These are phyloP conservation scores for Fusarium setosum DNA, from an alignment of 2,329 filamentous ascomycete genomes.

Conservation along the genomic window DNA sequence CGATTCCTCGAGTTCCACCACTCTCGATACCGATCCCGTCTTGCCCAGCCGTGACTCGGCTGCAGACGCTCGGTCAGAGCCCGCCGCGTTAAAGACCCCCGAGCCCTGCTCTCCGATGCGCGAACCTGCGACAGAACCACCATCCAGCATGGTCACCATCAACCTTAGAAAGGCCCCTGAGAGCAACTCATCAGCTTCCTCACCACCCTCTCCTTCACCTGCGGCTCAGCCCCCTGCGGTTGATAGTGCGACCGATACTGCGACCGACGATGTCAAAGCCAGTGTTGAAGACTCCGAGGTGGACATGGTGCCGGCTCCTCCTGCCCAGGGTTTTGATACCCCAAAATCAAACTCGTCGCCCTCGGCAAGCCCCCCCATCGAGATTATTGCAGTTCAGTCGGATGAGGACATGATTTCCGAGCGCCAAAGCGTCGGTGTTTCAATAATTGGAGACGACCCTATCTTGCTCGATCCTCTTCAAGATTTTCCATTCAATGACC, in stretches of 20 bases:
- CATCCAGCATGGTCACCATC: slow-evolving; percentile 70
- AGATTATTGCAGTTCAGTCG: slow-evolving; percentile 54
- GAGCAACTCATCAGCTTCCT: slow-evolving; percentile 55
- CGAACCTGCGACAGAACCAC: slow-evolving; percentile 47
- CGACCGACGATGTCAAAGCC: slow-evolving; percentile 49
- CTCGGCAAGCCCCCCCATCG: slow-evolving; percentile 57
- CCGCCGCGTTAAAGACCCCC: slow-evolving; percentile 58
- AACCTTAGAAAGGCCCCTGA: slow-evolving; percentile 64
- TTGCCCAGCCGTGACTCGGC: slow-evolving; percentile 38
- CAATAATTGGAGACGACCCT: slow-evolving; percentile 34
- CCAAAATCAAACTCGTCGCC: slow-evolving; percentile 52
- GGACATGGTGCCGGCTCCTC: slow-evolving; percentile 46
- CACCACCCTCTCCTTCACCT: slow-evolving; percentile 54
- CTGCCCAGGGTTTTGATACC: slow-evolving; percentile 38
- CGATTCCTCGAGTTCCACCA: slow-evolving; percentile 48
- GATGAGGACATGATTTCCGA: slow-evolving; percentile 50
- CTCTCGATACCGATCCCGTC: slow-evolving; percentile 45
- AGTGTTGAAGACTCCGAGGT: slow-evolving; percentile 61
- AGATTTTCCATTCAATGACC: slow-evolving; percentile 59
- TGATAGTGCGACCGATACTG: background rate
- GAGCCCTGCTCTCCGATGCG: slow-evolving; percentile 47
- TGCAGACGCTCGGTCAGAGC: slow-evolving; percentile 53
- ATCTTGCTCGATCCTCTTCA: slow-evolving; percentile 54
- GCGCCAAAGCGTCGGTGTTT: slow-evolving; percentile 45
- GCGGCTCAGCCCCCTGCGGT: slow-evolving; percentile 33